Evolutionary conservation across 2,329 filamentous ascomycete genomes (phyloP).

Genomic region (Drechslerella coelobrocha): DNA sequence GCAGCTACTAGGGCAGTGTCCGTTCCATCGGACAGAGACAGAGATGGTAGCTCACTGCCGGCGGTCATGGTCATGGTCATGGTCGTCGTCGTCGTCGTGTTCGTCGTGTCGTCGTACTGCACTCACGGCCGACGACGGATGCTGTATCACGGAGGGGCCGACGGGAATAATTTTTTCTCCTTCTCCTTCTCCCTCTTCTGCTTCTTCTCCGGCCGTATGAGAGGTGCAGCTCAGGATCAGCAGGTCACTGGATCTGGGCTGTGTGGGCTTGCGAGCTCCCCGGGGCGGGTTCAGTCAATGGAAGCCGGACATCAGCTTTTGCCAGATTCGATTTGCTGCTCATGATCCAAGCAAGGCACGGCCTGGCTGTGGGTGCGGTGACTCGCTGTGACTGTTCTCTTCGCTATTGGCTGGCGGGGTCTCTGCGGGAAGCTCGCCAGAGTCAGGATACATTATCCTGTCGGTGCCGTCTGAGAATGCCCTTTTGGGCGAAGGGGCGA

Average conservation of each 20-base stretch:
- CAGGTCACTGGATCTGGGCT: slow-evolving; percentile 36
- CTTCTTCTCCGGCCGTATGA: slow-evolving; percentile 2
- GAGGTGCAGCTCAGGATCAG: slow-evolving; percentile 26
- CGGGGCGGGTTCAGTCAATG: slow-evolving; percentile 6
- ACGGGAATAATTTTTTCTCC: not conserved
- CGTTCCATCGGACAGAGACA: too few species aligned
- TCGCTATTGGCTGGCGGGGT: not conserved
- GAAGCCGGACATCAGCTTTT: not conserved
- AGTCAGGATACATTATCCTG: slow-evolving; percentile 3
- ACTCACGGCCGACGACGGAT: too few species aligned
- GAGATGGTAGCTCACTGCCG: too few species aligned
- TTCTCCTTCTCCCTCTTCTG: not conserved
- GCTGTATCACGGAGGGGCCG: not conserved
- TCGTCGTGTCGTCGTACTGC: too few species aligned
- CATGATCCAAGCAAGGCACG: not conserved
- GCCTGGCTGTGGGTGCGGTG: not conserved
- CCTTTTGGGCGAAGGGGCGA: slow-evolving; percentile 1
- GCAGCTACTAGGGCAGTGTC: too few species aligned
- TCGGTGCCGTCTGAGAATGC: slow-evolving; percentile 6
- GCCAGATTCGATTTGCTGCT: not conserved
- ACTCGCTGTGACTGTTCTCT: not conserved
- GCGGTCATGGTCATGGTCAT: too few species aligned
- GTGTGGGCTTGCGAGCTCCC: slow-evolving; percentile 10
- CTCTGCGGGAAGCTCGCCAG: not conserved
- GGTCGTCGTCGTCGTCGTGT: too few species aligned